Percentiles rank a stretch among this genome's conserved stretches.
Conservation (phyloP, 768 basidiomycete genomes). For the Jaapia argillacea region DNA sequence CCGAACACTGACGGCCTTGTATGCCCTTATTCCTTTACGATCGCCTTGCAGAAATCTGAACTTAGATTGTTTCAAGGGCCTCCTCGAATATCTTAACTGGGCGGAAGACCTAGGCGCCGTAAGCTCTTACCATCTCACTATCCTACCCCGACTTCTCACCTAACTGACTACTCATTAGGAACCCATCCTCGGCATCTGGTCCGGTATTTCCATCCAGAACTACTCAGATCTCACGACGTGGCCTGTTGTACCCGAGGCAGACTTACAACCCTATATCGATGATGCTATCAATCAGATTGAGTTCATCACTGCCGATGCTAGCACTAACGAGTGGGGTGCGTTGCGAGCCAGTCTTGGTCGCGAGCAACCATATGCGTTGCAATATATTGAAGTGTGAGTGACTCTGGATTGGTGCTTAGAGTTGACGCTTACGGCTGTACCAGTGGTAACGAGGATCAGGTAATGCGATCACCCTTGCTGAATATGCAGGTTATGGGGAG, state of each 20-base stretch:
- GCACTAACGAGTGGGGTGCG: slow-evolving; percentile 1
- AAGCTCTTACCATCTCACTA: slow-evolving; percentile 4
- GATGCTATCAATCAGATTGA: slow-evolving; percentile 19
- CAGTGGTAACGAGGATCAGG: slow-evolving; percentile 25
- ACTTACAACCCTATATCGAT: slow-evolving; percentile 24
- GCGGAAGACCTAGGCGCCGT: slow-evolving; percentile 28
- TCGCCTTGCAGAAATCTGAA: not conserved
- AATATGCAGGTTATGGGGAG: too few relatives aligned
- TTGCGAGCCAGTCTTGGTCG: slow-evolving; percentile 1
- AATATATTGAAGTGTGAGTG: slow-evolving; percentile 6
- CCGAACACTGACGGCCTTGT: not conserved
- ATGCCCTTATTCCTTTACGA: not conserved
- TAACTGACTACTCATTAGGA: slow-evolving; percentile 9
- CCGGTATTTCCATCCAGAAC: slow-evolving; percentile 9
- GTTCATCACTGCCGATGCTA: slow-evolving; percentile 3
- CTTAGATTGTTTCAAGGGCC: slow-evolving; percentile 14
- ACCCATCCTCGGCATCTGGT: slow-evolving; percentile 20
- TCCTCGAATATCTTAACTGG: slow-evolving; percentile 33
- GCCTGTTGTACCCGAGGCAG: slow-evolving; percentile 24
- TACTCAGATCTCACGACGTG: slow-evolving; percentile 27
- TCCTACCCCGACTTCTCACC: too few relatives aligned
- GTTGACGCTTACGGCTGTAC: not conserved
- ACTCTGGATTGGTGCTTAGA: not conserved
- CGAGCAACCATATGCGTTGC: slow-evolving; percentile 2
- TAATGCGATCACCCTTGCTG: slow-evolving; percentile 7